A percentile compares a stretch with the other conserved stretches of the same genome.
Evolutionary conservation across 768 basidiomycete species (phyloP).

Genomic region (Hydnomerulius pinastri): DNA sequence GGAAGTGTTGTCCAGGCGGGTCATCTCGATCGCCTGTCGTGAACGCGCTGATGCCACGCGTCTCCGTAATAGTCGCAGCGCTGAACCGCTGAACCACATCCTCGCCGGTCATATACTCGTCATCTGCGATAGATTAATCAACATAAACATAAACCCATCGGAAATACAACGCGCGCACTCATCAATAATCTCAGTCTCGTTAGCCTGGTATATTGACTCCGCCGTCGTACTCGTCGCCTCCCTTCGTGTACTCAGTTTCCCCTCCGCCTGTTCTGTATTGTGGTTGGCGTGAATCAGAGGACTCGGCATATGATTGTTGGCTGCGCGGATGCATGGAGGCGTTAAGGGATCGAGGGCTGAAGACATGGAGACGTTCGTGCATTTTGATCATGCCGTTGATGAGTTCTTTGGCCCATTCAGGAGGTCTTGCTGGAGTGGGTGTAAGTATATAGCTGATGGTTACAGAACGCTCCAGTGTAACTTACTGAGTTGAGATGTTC

Average conservation of each 20-base stretch:
- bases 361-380: conserved; percentile 72
- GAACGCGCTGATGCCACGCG: conserved; percentile 40
- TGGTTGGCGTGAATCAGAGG: conserved; percentile 31
- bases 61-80: conserved; percentile 32
- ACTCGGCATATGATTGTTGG: conserved; percentile 35
- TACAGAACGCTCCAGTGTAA: not conserved
- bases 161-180: conserved; percentile 42
- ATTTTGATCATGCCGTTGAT: conserved; percentile 71
- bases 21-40: conserved; percentile 56
- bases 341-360: conserved; percentile 40
- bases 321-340: conserved; percentile 33
- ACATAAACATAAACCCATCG: conserved; percentile 40
- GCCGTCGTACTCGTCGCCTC: conserved; percentile 62
- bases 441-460: conserved; percentile 5
- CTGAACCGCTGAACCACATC: conserved; percentile 41
- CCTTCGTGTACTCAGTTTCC: conserved; percentile 34
- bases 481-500: conserved; percentile 37
- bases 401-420: conserved; percentile 75
- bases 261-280: conserved; percentile 31
- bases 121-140: conserved; percentile 20
- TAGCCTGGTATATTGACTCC: conserved; percentile 44
- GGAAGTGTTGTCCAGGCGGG: conserved; percentile 76
- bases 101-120: conserved; percentile 37
- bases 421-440: conserved; percentile 51
- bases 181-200: conserved; percentile 38